Evolutionary conservation across 768 basidiomycete species (phyloP), one percentile per base, ranked within the genome.

Genomic region (Psilocybe cyanescens): DNA sequence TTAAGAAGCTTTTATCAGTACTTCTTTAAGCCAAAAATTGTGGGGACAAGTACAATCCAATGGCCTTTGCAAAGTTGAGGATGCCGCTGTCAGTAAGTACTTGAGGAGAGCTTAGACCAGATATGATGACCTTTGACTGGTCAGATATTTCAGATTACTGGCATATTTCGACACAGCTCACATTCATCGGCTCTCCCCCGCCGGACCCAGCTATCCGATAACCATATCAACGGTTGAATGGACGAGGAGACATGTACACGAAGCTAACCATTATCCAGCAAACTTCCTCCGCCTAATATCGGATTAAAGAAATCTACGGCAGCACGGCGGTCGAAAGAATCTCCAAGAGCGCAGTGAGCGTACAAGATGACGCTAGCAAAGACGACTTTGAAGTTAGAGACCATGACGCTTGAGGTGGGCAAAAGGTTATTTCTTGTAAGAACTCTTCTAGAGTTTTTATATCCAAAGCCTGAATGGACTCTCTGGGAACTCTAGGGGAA

Each of bases 31-130:
- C 7, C 14, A 44, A 12, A n/a, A 44, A 44, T 8, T 39, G 7
- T n/a, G 24, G 45, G 9, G 47, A 57, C 51, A 74, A 82, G 63
- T 65, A 89, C 88, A 88, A 89, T 14, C 86, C 87, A 56, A 89
- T 82, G 3, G 87, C 82, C 35, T 72, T 78, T 0, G 86, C 88
- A 67, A 79, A 90, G 65, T 87, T 88, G 48, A 86, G 46, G 52
- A 89, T 68, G 0, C 88, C 88, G 29, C 72, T 64, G 57, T 86
- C 79, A 0, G 83, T 86, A 55, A 89, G 79, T 14, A 90, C 84
- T 0, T 19, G 74, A 0, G 83, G 74, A 7, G 86, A 87, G 67
- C 88, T 90, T 45, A 80, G 65, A 0, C 83, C 87, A 2, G 89
- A 91, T 57, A 91, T 81, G 63, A 91, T 89, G 49, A 90, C 78